Evolutionary conservation across 257 asterid genomes (phyloP), one percentile per base, ranked within the genome.

Genomic region (Linderniella brevidens): DNA sequence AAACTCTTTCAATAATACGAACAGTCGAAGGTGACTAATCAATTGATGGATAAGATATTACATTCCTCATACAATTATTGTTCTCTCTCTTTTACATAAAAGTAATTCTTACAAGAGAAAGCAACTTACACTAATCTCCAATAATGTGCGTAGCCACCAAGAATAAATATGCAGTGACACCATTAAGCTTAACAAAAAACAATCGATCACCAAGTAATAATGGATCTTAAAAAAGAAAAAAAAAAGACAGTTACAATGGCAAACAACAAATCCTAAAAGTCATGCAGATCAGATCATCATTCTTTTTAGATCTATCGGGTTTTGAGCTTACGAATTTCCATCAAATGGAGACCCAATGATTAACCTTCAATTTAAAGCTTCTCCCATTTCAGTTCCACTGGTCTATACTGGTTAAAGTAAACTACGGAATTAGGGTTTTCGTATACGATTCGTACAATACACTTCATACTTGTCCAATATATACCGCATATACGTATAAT

Each of bases 271-370:
- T 77, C 76, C 53, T 11, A 58, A 79, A 74, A 81, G 86, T 60
- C 66, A 61, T 60, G 61, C 63, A 56, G 69, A 81, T 68, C 64
- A 59, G 64, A 77, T 70, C 68, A 72, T 25, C 32, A 53, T 62
- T 67, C n/a, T n/a, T 58, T 60, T 64, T 50, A 52, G 53, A 76
- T 70, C 74, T 79, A 74, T 78, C 49, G 86, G 81, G 51, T 37
- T 62, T 55, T 60, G 86, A 17, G 67, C 63, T 60, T 62, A 67
- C n/a, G n/a, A 70, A 40, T 67, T 49, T 61, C 25, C 63, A 72
- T 69, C 68, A 87, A 75, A 80, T 80, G 71, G 60, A 78, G 77
- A 71, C 74, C 68, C 77, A 74, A 80, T 80, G 62, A 85, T 76
- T 78, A 71, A 67, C 64, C 61, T 52, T 48, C 63, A 66, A 78